phyloP scores from a whole-genome alignment of 768 basidiomycete species.

The Epithele typhae region DNA sequence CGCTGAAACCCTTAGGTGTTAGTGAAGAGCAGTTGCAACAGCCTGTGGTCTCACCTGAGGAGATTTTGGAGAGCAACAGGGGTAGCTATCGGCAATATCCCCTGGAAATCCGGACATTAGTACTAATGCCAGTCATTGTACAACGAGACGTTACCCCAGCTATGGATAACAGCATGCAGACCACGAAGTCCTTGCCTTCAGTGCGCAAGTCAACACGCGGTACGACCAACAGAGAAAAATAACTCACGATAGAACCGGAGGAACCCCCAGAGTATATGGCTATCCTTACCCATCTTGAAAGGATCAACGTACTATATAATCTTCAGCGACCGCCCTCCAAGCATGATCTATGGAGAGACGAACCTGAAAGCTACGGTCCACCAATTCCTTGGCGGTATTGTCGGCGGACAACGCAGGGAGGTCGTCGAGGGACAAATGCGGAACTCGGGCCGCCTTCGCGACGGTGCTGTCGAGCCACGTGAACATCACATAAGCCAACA shows the following conservation, averaged over 20 bases:
- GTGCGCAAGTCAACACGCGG: too few species aligned
- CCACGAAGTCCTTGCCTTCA: slow-evolving; percentile 11
- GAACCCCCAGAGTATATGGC: slow-evolving; percentile 25
- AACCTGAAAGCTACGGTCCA: slow-evolving; percentile 26
- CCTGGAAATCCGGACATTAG: neutral
- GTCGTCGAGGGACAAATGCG: slow-evolving; percentile 37
- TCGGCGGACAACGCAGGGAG: slow-evolving; percentile 46
- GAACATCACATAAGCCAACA: slow-evolving; percentile 34
- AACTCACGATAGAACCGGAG: slow-evolving; percentile 19
- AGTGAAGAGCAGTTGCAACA: too few species aligned
- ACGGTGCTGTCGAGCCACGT: slow-evolving; percentile 50
- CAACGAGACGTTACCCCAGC: too few species aligned
- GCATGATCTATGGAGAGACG: slow-evolving; percentile 6
- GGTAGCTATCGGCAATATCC: slow-evolving; percentile 17
- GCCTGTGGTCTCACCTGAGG: slow-evolving; percentile 26
- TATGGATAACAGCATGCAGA: too few species aligned
- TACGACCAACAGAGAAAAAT: too few species aligned
- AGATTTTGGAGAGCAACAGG: slow-evolving; percentile 31
- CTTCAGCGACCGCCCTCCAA: slow-evolving; percentile 21
- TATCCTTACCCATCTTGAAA: slow-evolving; percentile 25
- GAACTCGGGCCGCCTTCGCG: slow-evolving; percentile 32
- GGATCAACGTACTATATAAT: slow-evolving; percentile 31
- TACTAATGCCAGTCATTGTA: neutral
- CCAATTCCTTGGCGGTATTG: slow-evolving; percentile 29
- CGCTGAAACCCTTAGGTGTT: too few species aligned